Percentiles rank a stretch among this genome's conserved stretches.
Conservation (phyloP, 108 stramenopile genomes). For the Fistulifera pelliculosa region DNA sequence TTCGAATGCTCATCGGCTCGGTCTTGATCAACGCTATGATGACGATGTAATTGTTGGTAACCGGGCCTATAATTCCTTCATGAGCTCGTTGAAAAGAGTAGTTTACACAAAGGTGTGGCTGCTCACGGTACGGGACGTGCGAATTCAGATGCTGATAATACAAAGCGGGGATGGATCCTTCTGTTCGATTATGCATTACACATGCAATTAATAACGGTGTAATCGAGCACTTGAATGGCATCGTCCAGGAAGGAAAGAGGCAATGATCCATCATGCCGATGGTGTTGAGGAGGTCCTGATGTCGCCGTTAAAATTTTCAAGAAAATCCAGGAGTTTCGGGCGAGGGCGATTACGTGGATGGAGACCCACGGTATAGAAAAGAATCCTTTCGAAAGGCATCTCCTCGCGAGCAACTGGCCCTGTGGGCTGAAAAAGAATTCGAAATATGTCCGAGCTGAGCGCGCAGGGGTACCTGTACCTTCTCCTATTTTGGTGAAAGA, state of each 20-base stretch:
- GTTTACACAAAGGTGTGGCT: conserved; percentile 56
- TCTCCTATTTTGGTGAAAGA: conserved; percentile 50
- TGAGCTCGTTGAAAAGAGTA: conserved; percentile 21
- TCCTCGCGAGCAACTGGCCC: conserved; percentile 46
- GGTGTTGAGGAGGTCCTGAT: conserved; percentile 44
- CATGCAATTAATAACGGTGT: conserved; percentile 55
- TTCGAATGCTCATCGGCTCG: conserved; percentile 46
- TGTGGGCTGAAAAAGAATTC: conserved; percentile 83
- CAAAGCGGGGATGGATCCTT: conserved; percentile 57
- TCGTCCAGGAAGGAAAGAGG: conserved; percentile 80
- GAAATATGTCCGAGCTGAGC: conserved; percentile 65
- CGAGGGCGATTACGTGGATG: conserved; percentile 60
- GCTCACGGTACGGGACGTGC: conserved; percentile 63
- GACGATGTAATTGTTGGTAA: conserved; percentile 23
- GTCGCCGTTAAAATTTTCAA: conserved; percentile 84
- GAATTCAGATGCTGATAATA: conserved; percentile 43
- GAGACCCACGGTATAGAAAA: conserved; percentile 55
- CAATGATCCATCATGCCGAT: conserved; percentile 66
- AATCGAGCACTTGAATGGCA: conserved; percentile 60
- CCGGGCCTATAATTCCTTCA: conserved; percentile 53
- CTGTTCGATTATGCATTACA: conserved; percentile 49
- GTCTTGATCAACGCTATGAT: conserved; percentile 17
- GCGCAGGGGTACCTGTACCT: conserved; percentile 60
- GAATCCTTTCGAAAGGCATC: conserved; percentile 27
- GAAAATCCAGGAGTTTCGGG: conserved; percentile 59